Base-by-base conservation (phyloP, 495 filamentous ascomycete genomes). In the Annulohypoxylon maeteangense region DNA sequence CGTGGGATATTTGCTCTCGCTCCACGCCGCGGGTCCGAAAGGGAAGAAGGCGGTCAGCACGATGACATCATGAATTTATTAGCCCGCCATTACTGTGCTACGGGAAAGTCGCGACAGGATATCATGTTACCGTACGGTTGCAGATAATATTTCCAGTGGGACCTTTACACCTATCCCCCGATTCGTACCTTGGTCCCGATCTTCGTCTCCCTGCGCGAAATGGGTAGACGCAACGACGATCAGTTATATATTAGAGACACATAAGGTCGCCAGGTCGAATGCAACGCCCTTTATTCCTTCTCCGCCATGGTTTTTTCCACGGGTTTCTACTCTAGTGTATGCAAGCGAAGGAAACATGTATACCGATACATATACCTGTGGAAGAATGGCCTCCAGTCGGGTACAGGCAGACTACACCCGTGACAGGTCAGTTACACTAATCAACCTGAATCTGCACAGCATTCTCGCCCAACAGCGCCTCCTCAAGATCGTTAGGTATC, bases 21-120 rank as follows among this genome's bases (percentile, higher is more conserved):
- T 7, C 57, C 25, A 56, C 56, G 32, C 55, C 32, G 20, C 31
- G 20, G 22, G 32, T 11, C 32, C 48, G 27, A 44, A 31, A 2
- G 11, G 12, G 16, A 40, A 44, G 31, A 58, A 58, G 38, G 69
- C 69, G 69, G 69, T 72, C 69, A 72, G 69, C 64, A 68, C 53
- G 47, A 65, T 72, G 69, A 72, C 64, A 58, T 72, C 69, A 72
- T 67, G 18, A 18, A 45, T 66, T 42, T 65, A 40, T 8, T 44
- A 47, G 11, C 27, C 11, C 45, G 23, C 27, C 20, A 8, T 16
- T 25, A 3, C n/a, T 16, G n/a, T 54, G 50, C 50, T 54, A 34
- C 50, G 48, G 27, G 11, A 48, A 7, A 23, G 18, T 48, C 10
- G 45, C 45, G 22, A 48, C 12, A 25, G 18, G 12, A 48, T 20